phyloP scores from a whole-genome alignment of 2,329 filamentous ascomycete species.

The Xylariales sp. region DNA sequence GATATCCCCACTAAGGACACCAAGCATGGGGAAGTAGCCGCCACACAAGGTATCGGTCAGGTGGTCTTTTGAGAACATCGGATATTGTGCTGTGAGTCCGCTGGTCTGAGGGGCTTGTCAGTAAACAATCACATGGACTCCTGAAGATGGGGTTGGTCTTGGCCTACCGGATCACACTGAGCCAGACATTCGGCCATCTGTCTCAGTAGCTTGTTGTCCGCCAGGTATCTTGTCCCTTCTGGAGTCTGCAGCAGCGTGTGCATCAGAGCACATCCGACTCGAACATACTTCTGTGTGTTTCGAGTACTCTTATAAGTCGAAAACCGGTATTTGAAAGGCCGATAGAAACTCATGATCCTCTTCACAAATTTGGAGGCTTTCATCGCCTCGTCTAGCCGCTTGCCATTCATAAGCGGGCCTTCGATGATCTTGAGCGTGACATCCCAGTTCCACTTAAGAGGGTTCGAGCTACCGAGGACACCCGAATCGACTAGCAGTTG shows the following conservation, averaged over 20 bases:
- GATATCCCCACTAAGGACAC: slow-evolving; percentile 75
- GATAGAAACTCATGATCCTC: slow-evolving; percentile 87
- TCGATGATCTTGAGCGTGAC: slow-evolving; percentile 87
- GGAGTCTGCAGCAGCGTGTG: slow-evolving; percentile 78
- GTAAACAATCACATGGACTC: background rate
- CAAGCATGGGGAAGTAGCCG: slow-evolving; percentile 92
- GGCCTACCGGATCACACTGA: slow-evolving; percentile 78
- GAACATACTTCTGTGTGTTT: slow-evolving; percentile 89
- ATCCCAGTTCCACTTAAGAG: slow-evolving; percentile 96
- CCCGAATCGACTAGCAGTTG: slow-evolving; percentile 71
- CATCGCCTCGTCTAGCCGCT: slow-evolving; percentile 88
- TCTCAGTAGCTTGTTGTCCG: slow-evolving; percentile 86
- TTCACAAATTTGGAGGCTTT: slow-evolving; percentile 96
- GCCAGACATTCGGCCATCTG: slow-evolving; percentile 95
- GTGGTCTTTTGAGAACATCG: slow-evolving; percentile 82
- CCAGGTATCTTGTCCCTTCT: slow-evolving; percentile 79
- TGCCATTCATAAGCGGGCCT: slow-evolving; percentile 84
- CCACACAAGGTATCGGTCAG: slow-evolving; percentile 83
- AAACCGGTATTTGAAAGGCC: slow-evolving; percentile 95
- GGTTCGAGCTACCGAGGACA: slow-evolving; percentile 85
- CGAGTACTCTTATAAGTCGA: slow-evolving; percentile 86
- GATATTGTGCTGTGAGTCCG: slow-evolving; percentile 73
- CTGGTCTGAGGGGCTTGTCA: slow-evolving; percentile 45
- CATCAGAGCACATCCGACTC: slow-evolving; percentile 83
- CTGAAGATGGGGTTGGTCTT: background rate